Evolutionary conservation across 2,329 filamentous ascomycete genomes (phyloP), one percentile per base, ranked within the genome.

Genomic region (Lanzia echinophila): DNA sequence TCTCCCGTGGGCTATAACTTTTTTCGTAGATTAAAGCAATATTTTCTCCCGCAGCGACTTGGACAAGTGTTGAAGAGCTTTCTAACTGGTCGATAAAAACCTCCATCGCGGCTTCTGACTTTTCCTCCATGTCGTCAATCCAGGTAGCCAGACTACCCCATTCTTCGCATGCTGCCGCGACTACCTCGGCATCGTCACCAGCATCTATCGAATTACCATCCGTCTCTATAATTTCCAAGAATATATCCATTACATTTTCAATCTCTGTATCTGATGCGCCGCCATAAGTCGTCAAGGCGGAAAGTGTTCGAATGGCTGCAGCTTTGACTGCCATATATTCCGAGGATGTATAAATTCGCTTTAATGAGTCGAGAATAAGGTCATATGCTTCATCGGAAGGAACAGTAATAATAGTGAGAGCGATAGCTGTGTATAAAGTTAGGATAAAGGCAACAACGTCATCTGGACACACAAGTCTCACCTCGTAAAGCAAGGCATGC

Each of bases 21-120:
- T 87, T 87, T 65, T 89, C 86, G 65, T 82, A 88, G 2, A 88
- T 70, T 1, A 88, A 70, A 0, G 86, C 86, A 59, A 89, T 87
- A 63, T 85, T 85, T 65, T 88, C 83, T 15, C 84, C 86, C 1
- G 85, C 82, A 0, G 86, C 83, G 46, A 87, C 79, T 62, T 87
- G 84, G 1, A 88, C 84, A 8, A 71, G 69, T 0, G 79, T 70
- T 55, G 84, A 79, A 38, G 73, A 74, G 61, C 81, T 84, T 41
- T 85, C 78, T 22, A 89, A 76, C 67, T 89, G 86, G 42, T 88
- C 85, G 31, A 85, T 78, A 59, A 88, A 84, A 2, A 81, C 79
- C 39, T 87, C 82, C 64, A 87, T 78, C 2, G 83, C 81, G 17
- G 78, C 72, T 62, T 85, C 82, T 7, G 81, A 86, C 60, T 79